These are phyloP conservation scores for Clavariopsis aquatica DNA, from an alignment of 495 filamentous ascomycete genomes.

Conservation along the genomic window DNA sequence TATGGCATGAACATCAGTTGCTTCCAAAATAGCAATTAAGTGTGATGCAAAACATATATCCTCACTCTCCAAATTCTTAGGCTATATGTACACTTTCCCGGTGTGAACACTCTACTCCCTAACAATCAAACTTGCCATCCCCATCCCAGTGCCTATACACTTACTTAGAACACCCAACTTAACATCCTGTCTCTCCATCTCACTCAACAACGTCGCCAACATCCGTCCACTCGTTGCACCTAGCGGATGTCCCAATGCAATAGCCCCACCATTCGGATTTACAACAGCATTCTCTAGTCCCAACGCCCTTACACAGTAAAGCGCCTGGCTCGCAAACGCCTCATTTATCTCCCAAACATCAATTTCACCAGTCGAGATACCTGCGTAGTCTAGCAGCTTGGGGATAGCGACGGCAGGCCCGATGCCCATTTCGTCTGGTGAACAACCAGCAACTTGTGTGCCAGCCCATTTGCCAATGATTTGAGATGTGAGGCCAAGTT, in stretches of 20 bases:
- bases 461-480: constrained; percentile 82
- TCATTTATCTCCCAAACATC: constrained; percentile 96
- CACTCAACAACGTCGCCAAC: constrained; percentile 44
- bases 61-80: neutral
- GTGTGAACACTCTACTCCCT: constrained; percentile 39
- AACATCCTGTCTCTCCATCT: constrained; percentile 45
- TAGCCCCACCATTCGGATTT: constrained; percentile 69
- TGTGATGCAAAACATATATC: too few relatives aligned
- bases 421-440: constrained; percentile 91
- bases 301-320: constrained; percentile 76
- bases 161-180: constrained; percentile 48
- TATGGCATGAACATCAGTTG: neutral
- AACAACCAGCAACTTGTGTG: constrained; percentile 70
- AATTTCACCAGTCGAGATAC: constrained; percentile 66
- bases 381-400: constrained; percentile 67
- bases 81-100: neutral
- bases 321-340: constrained; percentile 86
- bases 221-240: constrained; percentile 47
- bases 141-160: constrained; percentile 53
- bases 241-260: constrained; percentile 49
- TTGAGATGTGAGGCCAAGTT: constrained; percentile 64
- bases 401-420: constrained; percentile 86
- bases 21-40: too few relatives aligned
- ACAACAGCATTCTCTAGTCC: constrained; percentile 64
- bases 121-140: constrained; percentile 51